Evolutionary conservation across 768 basidiomycete species (phyloP).

Genomic region (Collybiopsis luxurians): DNA sequence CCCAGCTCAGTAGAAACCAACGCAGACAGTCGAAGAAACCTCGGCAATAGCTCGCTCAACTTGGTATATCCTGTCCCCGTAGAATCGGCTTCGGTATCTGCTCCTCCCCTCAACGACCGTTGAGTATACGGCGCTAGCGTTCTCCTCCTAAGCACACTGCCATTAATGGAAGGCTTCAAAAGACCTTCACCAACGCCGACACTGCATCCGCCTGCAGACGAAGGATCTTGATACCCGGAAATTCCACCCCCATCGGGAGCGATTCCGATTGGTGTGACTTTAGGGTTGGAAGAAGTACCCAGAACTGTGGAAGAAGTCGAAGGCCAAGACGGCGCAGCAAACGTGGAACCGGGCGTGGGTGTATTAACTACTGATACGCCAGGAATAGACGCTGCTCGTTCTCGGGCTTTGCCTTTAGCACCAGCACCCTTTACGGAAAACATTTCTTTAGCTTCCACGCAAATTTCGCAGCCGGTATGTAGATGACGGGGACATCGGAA

Average conservation of each 20-base stretch:
- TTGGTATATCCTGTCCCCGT: conserved; percentile 60
- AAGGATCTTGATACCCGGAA: conserved; percentile 73
- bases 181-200: conserved; percentile 69
- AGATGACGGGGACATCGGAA: conserved; percentile 74
- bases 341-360: neutral
- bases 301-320: neutral
- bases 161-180: conserved; percentile 49
- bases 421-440: conserved; percentile 19
- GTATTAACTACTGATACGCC: no score
- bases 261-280: conserved; percentile 16
- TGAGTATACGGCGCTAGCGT: conserved; percentile 15
- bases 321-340: conserved; percentile 2
- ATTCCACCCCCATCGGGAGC: conserved; percentile 46
- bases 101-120: conserved; percentile 18
- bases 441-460: conserved; percentile 55
- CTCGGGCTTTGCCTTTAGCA: conserved; percentile 12
- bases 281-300: neutral
- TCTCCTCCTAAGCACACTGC: conserved; percentile 59
- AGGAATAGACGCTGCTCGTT: neutral
- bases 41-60: conserved; percentile 60
- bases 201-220: conserved; percentile 14
- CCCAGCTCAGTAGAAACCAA: conserved; percentile 77
- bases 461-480: conserved; percentile 72
- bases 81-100: conserved; percentile 11
- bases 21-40: conserved; percentile 77